Conservation (phyloP, 352 stramenopile genomes). For the Phytophthora podocarpi region DNA sequence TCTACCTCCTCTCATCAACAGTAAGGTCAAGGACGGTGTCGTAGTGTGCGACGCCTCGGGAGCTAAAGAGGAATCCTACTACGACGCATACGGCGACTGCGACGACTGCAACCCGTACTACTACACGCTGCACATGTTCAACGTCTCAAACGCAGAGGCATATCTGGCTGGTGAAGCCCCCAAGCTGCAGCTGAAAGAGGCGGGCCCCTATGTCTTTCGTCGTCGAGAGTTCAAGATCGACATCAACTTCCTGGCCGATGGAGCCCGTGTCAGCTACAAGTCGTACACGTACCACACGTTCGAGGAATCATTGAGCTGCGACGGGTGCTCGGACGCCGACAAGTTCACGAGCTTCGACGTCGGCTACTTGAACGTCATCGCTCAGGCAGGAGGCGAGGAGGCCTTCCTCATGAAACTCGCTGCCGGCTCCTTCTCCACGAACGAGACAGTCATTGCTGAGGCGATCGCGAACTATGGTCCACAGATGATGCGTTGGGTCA, state of each 20-base stretch:
- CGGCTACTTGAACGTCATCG: slow-evolving; percentile 74
- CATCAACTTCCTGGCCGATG: slow-evolving; percentile 51
- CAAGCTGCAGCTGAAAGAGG: slow-evolving; percentile 62
- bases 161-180: slow-evolving; percentile 41
- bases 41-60: slow-evolving; percentile 44
- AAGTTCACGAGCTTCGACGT: slow-evolving; percentile 55
- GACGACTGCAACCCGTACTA: slow-evolving; percentile 63
- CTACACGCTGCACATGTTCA: slow-evolving; percentile 48
- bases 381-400: slow-evolving; percentile 54
- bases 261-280: slow-evolving; percentile 59
- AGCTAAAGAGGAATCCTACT: slow-evolving; percentile 42
- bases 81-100: slow-evolving; percentile 61
- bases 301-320: slow-evolving; percentile 45
- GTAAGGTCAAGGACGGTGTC: slow-evolving; percentile 44
- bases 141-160: slow-evolving; percentile 41
- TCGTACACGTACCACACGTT: slow-evolving; percentile 71
- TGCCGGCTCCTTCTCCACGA: slow-evolving; percentile 51
- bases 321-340: slow-evolving; percentile 55
- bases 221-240: slow-evolving; percentile 56
- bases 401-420: slow-evolving; percentile 53
- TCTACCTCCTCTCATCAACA: slow-evolving; percentile 45
- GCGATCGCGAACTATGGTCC: slow-evolving; percentile 44
- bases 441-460: slow-evolving; percentile 23
- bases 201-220: slow-evolving; percentile 69
- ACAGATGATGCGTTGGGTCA: slow-evolving; percentile 80